phyloP scores from a whole-genome alignment of 2,329 filamentous ascomycete species.

The Leptographium flavum region DNA sequence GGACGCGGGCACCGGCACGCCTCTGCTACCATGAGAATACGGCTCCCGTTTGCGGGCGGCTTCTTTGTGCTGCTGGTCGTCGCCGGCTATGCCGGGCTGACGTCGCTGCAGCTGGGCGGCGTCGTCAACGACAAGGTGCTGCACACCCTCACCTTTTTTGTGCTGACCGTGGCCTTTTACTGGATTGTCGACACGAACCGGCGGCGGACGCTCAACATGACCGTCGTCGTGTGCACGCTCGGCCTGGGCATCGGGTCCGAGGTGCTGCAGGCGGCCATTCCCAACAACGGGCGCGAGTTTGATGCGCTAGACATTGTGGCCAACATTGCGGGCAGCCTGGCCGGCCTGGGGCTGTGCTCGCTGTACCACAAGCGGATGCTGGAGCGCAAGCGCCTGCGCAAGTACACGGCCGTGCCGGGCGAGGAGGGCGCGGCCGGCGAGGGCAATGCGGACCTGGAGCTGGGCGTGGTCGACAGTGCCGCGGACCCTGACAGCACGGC shows the following conservation, averaged over 20 bases:
- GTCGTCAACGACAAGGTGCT: slow-evolving; percentile 79
- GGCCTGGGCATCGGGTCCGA: slow-evolving; percentile 59
- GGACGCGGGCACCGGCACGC: slow-evolving; percentile 9
- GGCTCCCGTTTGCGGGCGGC: slow-evolving; percentile 68
- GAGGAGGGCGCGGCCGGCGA: slow-evolving; percentile 56
- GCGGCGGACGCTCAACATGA: slow-evolving; percentile 71
- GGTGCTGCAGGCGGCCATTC: slow-evolving; percentile 60
- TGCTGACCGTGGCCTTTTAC: slow-evolving; percentile 80
- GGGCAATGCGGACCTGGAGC: slow-evolving; percentile 55
- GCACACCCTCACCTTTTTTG: slow-evolving; percentile 78
- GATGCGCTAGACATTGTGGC: slow-evolving; percentile 79
- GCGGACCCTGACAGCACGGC: slow-evolving; percentile 36
- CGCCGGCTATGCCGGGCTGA: slow-evolving; percentile 68
- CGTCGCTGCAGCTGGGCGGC: slow-evolving; percentile 39
- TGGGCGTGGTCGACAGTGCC: slow-evolving; percentile 42
- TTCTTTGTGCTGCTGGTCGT: slow-evolving; percentile 59
- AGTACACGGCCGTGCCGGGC: slow-evolving; percentile 57
- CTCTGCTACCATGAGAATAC: slow-evolving; percentile 56
- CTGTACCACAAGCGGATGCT: slow-evolving; percentile 97
- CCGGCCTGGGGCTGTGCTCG: slow-evolving; percentile 58
- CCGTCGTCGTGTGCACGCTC: slow-evolving; percentile 64
- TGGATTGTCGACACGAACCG: slow-evolving; percentile 91
- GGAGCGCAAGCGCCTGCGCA: slow-evolving; percentile 64
- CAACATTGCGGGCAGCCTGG: slow-evolving; percentile 67
- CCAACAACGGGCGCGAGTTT: slow-evolving; percentile 48